Evolutionary conservation across 805 yeast genomes (phyloP).

Genomic region (Teunomyces cretensis): DNA sequence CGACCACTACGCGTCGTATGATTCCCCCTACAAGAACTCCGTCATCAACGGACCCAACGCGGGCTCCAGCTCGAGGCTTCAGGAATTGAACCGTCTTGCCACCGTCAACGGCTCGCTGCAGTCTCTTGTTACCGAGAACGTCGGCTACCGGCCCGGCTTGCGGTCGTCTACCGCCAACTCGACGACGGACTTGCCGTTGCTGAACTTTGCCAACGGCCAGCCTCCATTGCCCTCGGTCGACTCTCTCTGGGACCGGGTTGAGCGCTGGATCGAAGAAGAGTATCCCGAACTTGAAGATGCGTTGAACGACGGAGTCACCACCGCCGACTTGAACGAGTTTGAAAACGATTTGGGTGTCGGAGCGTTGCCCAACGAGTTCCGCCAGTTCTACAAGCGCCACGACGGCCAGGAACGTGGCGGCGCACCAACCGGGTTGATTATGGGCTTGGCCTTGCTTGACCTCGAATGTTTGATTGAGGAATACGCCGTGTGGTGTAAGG

Average conservation of each 20-base stretch:
- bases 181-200: constrained; percentile 39
- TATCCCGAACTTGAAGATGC: constrained; percentile 46
- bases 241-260: constrained; percentile 44
- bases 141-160: constrained; percentile 43
- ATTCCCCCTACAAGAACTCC: constrained; percentile 31
- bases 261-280: constrained; percentile 43
- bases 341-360: constrained; percentile 45
- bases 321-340: constrained; percentile 47
- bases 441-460: constrained; percentile 44
- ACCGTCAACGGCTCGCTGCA: constrained; percentile 25
- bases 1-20: constrained; percentile 60
- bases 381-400: constrained; percentile 45
- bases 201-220: constrained; percentile 37
- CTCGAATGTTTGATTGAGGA: constrained; percentile 44
- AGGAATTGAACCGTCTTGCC: constrained; percentile 31
- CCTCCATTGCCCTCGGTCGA: constrained; percentile 48
- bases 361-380: constrained; percentile 42
- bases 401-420: constrained; percentile 49
- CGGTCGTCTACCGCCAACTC: constrained; percentile 39
- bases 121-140: constrained; percentile 27
- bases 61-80: constrained; percentile 30
- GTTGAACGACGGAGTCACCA: constrained; percentile 43
- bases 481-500: constrained; percentile 41
- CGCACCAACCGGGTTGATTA: constrained; percentile 44
- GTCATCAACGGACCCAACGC: constrained; percentile 16